Conservation (phyloP, 176 grass and related monocot genomes). For the Ensete ventricosum region DNA sequence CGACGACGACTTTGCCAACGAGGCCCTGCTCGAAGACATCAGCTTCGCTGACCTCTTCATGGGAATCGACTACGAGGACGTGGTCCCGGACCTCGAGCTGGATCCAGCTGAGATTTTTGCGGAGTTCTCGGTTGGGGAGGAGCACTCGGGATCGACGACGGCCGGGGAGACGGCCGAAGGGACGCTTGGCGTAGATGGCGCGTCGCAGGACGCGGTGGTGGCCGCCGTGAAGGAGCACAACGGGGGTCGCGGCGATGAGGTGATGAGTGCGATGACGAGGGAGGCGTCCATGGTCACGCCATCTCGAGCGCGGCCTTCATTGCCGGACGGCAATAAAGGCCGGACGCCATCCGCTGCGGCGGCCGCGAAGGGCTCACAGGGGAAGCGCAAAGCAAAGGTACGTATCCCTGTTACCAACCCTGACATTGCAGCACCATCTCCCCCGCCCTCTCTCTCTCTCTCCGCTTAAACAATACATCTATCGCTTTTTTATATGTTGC, state of each 20-base stretch:
- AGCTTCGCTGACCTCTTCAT: slow-evolving; percentile 72
- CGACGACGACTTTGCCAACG: slow-evolving; percentile 14
- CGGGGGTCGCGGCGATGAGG: slow-evolving; percentile 12
- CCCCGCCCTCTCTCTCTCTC: background rate
- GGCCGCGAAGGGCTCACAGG: slow-evolving; percentile 33
- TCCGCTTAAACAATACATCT: no score
- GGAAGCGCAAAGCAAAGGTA: slow-evolving; percentile 79
- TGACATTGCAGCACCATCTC: background rate
- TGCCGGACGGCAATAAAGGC: slow-evolving; percentile 27
- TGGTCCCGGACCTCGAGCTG: slow-evolving; percentile 83
- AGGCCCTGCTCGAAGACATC: slow-evolving; percentile 70
- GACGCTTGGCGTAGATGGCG: no score
- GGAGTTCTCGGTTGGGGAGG: slow-evolving; percentile 30
- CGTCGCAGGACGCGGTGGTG: no score
- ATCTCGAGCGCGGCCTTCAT: slow-evolving; percentile 32
- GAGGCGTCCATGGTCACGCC: slow-evolving; percentile 14
- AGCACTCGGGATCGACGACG: background rate
- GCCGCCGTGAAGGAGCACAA: no score
- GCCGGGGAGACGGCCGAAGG: background rate
- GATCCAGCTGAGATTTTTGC: slow-evolving; percentile 80
- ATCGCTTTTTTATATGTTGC: background rate
- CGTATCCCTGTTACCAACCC: background rate
- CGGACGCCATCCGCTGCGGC: slow-evolving; percentile 22
- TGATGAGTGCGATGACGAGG: slow-evolving; percentile 11
- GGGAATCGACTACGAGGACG: slow-evolving; percentile 50